Evolutionary conservation across 2,329 filamentous ascomycete species (phyloP), one percentile per base, ranked within the genome.

Genomic region (Diplodia intermedia): DNA sequence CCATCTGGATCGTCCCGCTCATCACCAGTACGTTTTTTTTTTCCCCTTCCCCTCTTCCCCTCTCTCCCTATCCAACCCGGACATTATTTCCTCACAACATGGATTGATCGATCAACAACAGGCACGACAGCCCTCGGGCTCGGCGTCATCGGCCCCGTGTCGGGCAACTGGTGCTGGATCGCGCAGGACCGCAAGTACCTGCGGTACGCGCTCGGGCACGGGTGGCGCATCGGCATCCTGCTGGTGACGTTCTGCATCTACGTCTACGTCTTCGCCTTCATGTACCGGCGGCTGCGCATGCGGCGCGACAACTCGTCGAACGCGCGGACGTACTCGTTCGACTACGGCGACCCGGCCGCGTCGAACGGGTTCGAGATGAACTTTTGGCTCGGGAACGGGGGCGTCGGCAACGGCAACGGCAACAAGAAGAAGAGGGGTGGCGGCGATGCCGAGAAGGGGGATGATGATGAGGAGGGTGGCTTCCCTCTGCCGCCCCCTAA

Each of bases 91-190:
- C 18, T 23, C 20, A 33, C 26, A 26, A 26, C 26, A 26, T 26
- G 4, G 26, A 26, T 4, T 26, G 0, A 26, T 26, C 26, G 26
- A 26, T 26, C 26, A 26, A 26, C 26, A 26, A 52, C 14, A 67
- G 66, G 66, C 38, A 62, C 47, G 23, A 68, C 66, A 1, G 66
- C 66, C 12, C 40, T 62, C 33, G 49, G 47, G 26, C 47, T 68
- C 29, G 4, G 53, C 50, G 69, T 72, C 26, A 76, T 79, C 67
- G 76, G 73, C 2, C 79, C 79, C 47, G 81, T 83, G 1, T 81
- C 79, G 2, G 82, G 82, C 0, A 83, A 84, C 69, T 84, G 82
- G 82, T 84, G 82, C 72, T 84, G 82, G 82, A 83, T 84, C 69
- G 72, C 76, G 15, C 69, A 74, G 12, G 70, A 75, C 1, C 73